These are phyloP conservation scores for Penicillium steckii DNA, from an alignment of 495 filamentous ascomycete species.

Conservation along the genomic window DNA sequence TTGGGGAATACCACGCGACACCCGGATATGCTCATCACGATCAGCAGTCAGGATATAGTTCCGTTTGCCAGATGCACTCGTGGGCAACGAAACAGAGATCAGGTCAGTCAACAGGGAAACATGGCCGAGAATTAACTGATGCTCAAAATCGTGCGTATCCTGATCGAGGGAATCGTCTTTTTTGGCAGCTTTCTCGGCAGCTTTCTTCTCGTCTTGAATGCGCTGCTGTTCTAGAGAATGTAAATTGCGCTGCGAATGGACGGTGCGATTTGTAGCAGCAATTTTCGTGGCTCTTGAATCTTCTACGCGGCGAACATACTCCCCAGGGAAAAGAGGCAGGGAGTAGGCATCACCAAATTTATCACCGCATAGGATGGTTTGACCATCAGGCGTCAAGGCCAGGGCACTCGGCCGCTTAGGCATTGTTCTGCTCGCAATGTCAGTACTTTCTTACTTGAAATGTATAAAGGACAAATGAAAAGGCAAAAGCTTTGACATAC, in stretches of 20 bases:
- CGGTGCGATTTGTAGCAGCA: constrained; percentile 69
- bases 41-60: constrained; percentile 85
- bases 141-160: constrained; percentile 59
- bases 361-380: constrained; percentile 76
- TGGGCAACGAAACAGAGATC: constrained; percentile 40
- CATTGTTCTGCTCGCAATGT: constrained; percentile 60
- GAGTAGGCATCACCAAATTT: constrained; percentile 97
- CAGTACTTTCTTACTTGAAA: constrained; percentile 15
- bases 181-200: constrained; percentile 18
- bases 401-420: constrained; percentile 83
- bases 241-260: constrained; percentile 80
- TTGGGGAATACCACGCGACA: constrained; percentile 81
- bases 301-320: constrained; percentile 9
- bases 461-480: neutral
- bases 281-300: constrained; percentile 44
- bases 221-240: constrained; percentile 72
- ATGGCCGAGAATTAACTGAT: constrained; percentile 80
- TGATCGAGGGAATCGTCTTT: constrained; percentile 37
- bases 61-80: constrained; percentile 31
- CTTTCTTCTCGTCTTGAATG: constrained; percentile 37
- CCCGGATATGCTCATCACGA: constrained; percentile 94
- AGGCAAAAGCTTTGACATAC: constrained; percentile 39
- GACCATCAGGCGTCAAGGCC: constrained; percentile 62
- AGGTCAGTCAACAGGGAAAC: constrained; percentile 90
- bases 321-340: constrained; percentile 68